These are phyloP conservation scores for Alternaria gaisen DNA, from an alignment of 2,329 filamentous ascomycete genomes.

Conservation along the genomic window DNA sequence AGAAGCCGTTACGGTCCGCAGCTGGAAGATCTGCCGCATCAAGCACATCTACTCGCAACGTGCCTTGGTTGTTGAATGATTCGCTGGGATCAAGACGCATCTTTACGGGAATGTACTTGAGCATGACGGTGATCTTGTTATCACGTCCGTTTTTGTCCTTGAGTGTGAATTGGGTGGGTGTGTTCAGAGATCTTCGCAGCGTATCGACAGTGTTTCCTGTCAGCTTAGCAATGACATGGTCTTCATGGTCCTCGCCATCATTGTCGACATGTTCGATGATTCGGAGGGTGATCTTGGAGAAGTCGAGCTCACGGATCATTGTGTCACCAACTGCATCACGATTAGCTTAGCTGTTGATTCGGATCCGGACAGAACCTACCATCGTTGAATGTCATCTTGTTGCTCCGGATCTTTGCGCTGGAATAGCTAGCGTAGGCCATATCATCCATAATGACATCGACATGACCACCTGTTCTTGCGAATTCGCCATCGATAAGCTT, in stretches of 20 bases:
- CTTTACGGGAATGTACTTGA: slow-evolving; percentile 93
- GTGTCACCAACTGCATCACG: slow-evolving; percentile 75
- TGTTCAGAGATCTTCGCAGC: slow-evolving; percentile 89
- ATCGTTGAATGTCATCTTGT: slow-evolving; percentile 80
- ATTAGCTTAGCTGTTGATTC: slow-evolving; percentile 32
- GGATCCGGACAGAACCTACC: slow-evolving; percentile 55
- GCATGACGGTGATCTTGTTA: slow-evolving; percentile 85
- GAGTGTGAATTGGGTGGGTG: slow-evolving; percentile 82
- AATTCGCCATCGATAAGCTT: slow-evolving; percentile 91
- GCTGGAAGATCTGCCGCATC: slow-evolving; percentile 89
- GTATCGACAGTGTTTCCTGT: slow-evolving; percentile 86
- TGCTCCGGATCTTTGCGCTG: slow-evolving; percentile 77
- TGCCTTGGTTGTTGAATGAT: slow-evolving; percentile 99
- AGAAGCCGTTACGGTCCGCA: slow-evolving; percentile 95
- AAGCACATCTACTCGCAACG: slow-evolving; percentile 89
- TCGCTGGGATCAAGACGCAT: slow-evolving; percentile 95
- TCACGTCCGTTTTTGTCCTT: slow-evolving; percentile 78
- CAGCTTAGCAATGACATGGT: slow-evolving; percentile 81
- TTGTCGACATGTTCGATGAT: slow-evolving; percentile 82
- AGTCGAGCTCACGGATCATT: slow-evolving; percentile 95
- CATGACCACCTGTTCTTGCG: slow-evolving; percentile 74
- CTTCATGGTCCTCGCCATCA: slow-evolving; percentile 72
- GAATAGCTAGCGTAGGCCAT: slow-evolving; percentile 90
- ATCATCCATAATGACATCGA: slow-evolving; percentile 94
- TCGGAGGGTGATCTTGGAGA: slow-evolving; percentile 89